A percentile compares a stretch with the other conserved stretches of the same genome.
Evolutionary conservation across 352 stramenopile species (phyloP).

Genomic region (Phytophthora kernoviae): DNA sequence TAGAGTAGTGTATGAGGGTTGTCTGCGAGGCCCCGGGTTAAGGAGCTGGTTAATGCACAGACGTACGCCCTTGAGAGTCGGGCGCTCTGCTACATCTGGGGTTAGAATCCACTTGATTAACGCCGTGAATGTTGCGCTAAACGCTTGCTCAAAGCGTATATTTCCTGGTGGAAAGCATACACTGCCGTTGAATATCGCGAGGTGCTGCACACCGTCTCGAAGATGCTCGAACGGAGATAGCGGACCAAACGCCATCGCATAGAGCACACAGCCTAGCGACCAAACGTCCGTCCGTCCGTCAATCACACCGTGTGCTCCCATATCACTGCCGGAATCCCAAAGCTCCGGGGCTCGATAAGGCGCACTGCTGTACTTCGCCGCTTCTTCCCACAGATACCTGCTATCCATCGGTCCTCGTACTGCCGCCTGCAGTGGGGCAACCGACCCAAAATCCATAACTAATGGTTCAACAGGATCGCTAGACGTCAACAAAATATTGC

Average conservation of each 20-base stretch:
- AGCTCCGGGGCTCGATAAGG: constrained; percentile 92
- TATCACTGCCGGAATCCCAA: constrained; percentile 59
- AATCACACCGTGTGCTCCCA: constrained; percentile 28
- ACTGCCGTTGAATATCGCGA: constrained; percentile 70
- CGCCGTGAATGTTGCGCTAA: constrained; percentile 61
- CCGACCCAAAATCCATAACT: constrained; percentile 82
- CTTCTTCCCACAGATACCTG: constrained; percentile 78
- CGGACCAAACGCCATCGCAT: constrained; percentile 90
- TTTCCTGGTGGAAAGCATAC: constrained; percentile 50
- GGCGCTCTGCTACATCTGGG: constrained; percentile 56
- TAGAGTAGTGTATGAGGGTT: constrained; percentile 1
- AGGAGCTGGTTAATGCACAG: constrained; percentile 34
- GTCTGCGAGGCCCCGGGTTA: constrained; percentile 10
- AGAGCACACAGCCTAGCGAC: constrained; percentile 90
- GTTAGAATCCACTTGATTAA: constrained; percentile 81
- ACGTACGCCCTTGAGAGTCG: constrained; percentile 56
- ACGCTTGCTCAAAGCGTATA: constrained; percentile 29
- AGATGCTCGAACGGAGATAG: constrained; percentile 90
- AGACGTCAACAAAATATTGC: constrained; percentile 67
- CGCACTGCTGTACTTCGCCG: constrained; percentile 83
- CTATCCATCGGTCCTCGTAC: constrained; percentile 47
- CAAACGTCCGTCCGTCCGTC: constrained; percentile 89
- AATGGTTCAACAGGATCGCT: constrained; percentile 48
- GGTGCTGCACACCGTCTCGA: constrained; percentile 49
- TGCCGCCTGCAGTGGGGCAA: constrained; percentile 39